Evolutionary conservation across 2,329 filamentous ascomycete genomes (phyloP).

Genomic region (Daldinia eschscholtzii): DNA sequence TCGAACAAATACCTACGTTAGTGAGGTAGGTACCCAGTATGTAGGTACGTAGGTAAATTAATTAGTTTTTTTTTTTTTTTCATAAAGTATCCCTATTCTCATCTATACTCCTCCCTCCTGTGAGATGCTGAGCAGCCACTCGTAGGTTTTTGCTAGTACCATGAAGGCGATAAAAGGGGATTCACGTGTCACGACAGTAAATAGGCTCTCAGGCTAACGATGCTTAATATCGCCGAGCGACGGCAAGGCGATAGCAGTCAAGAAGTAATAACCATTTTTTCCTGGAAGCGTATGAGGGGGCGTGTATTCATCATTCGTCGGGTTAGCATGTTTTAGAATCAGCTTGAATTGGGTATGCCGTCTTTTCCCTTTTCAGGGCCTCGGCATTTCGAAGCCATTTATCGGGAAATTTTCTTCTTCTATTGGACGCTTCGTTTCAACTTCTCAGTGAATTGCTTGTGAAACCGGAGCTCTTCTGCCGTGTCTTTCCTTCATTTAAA

Average conservation of each 20-base stretch:
- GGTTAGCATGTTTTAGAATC: constrained; percentile 24
- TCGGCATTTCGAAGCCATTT: constrained; percentile 19
- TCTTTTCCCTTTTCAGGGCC: constrained; percentile 16
- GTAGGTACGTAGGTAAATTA: background rate
- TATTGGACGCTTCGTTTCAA: constrained; percentile 13
- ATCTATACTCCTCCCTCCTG: background rate
- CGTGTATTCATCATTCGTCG: constrained; percentile 12
- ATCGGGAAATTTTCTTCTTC: background rate
- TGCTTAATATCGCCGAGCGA: constrained; percentile 31
- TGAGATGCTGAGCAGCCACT: constrained; percentile 19
- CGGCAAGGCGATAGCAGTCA: background rate
- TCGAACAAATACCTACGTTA: background rate
- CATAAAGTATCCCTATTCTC: constrained; percentile 2
- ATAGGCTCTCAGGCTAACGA: constrained; percentile 39
- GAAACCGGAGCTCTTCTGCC: constrained; percentile 31
- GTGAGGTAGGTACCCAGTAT: too few relatives aligned
- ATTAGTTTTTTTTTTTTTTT: constrained; percentile 1
- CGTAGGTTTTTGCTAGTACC: constrained; percentile 16
- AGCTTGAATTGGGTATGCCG: constrained; percentile 9
- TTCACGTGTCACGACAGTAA: constrained; percentile 41
- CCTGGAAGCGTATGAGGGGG: background rate
- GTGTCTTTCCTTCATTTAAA: constrained; percentile 35
- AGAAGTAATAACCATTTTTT: background rate
- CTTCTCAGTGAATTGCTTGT: constrained; percentile 20
- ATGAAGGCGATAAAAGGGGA: constrained; percentile 9